Evolutionary conservation across 2,329 filamentous ascomycete genomes (phyloP).

Genomic region (Fusarium guadeloupense): DNA sequence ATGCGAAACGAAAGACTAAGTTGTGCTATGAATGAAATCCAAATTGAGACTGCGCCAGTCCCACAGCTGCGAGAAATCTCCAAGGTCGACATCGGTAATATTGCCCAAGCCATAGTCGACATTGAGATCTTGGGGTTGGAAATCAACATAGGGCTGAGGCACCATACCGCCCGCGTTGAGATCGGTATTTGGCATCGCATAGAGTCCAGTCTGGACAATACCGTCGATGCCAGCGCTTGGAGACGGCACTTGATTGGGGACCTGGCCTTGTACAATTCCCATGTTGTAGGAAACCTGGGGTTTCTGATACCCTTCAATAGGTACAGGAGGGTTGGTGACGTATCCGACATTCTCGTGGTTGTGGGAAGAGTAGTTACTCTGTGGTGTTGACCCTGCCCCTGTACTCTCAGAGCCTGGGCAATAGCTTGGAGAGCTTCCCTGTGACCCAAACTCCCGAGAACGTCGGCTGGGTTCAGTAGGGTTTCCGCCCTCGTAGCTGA

Average conservation of each 20-base stretch:
- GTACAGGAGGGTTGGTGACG: neutral
- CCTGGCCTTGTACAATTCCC: neutral
- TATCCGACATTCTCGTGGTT: conserved; percentile 16
- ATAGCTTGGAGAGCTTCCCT: conserved; percentile 28
- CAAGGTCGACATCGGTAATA: conserved; percentile 36
- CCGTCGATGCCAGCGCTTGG: conserved; percentile 31
- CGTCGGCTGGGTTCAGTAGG: conserved; percentile 11
- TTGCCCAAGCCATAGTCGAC: conserved; percentile 23
- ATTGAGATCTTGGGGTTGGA: conserved; percentile 13
- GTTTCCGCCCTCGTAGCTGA: neutral
- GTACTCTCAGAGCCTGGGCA: conserved; percentile 17
- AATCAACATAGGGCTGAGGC: conserved; percentile 21
- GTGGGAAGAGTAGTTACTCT: conserved; percentile 20
- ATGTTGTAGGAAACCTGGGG: neutral
- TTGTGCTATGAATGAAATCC: conserved; percentile 37
- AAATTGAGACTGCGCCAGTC: conserved; percentile 39
- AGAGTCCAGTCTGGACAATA: conserved; percentile 11
- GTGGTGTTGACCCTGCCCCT: conserved; percentile 23
- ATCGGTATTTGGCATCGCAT: conserved; percentile 13
- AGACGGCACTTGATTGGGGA: conserved; percentile 13
- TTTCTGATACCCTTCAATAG: neutral
- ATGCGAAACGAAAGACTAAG: neutral
- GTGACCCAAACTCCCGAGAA: conserved; percentile 12
- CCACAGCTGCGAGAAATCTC: conserved; percentile 38
- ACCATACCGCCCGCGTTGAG: conserved; percentile 10